A percentile compares a stretch with the other conserved stretches of the same genome.
Evolutionary conservation across 306 rosid species (phyloP).

Genomic region (Pachyrhizus erosus): DNA sequence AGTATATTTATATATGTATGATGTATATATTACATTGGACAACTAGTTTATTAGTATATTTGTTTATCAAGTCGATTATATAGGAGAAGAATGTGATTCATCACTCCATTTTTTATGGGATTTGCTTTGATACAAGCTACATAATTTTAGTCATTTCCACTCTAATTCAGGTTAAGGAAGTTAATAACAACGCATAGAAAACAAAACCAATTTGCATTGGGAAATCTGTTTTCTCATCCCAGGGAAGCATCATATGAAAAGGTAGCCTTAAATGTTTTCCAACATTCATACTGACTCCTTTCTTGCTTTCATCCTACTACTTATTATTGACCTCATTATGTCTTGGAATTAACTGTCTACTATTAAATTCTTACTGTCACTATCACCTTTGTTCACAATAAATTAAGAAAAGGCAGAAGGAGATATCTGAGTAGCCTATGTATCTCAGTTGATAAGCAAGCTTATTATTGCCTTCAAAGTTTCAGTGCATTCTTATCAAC

Average conservation of each 20-base stretch:
- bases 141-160: background rate
- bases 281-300: background rate
- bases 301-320: slow-evolving; percentile 1
- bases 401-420: background rate
- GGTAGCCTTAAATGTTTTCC: too few relatives aligned
- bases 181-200: background rate
- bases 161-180: background rate
- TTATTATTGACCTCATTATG: background rate
- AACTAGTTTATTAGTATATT: too few relatives aligned
- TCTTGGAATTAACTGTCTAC: background rate
- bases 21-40: too few relatives aligned
- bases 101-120: too few relatives aligned
- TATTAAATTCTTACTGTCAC: background rate
- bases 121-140: background rate
- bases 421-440: too few relatives aligned
- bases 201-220: background rate
- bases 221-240: background rate
- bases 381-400: background rate
- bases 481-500: too few relatives aligned
- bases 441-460: too few relatives aligned
- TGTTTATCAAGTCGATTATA: too few relatives aligned
- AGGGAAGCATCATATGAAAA: background rate
- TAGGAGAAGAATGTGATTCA: too few relatives aligned
- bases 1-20: too few relatives aligned
- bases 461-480: too few relatives aligned